Base-by-base conservation (phyloP, 805 yeast species). In the Myxozyma sirexii region DNA sequence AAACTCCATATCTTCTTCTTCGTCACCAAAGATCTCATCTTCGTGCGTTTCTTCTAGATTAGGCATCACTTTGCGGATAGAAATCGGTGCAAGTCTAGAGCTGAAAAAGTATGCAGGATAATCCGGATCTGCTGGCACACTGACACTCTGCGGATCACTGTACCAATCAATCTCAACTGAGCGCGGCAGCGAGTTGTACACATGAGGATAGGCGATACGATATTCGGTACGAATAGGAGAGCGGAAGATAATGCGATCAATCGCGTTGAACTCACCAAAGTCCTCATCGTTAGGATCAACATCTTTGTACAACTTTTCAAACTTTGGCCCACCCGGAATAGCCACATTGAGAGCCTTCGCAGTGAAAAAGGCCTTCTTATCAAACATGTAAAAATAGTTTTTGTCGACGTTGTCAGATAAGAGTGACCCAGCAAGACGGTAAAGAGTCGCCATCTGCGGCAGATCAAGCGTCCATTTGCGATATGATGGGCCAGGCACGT, bases 251-350 rank as follows among this genome's bases (percentile, higher is more conserved):
- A 91, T 84, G 70, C 97, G 77, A 69, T 92, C 97, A 41, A 93
- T 81, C 7, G 96, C 83, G 68, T 92, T 92, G 75, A 94, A 92
- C 72, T 93, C 98, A 56, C 88, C 90, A 72, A 81, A 88, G 70
- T 92, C 97, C 60, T 87, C 93, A 47, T 84, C 88, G 24, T 82
- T 82, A 27, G 80, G 79, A 66, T 84, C 84, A 39, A 78, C 76
- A 54, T 86, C 88, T 61, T 85, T 84, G 74, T 79, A 84, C 15
- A 92, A 74, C 0, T 96, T 96, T 74, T 92, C 98, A 73, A 91
- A 94, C 70, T 87, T 89, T 12, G 99, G 98, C 0, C 99, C 99
- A 12, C 97, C 97, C 0, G 97, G 97, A 35, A 94, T 78, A 1
- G 96, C 87, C 46, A 86, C 80, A 69, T 92, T 90, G 52, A 94